Evolutionary conservation across 257 asterid genomes (phyloP).

Genomic region (Apocynum venetum): DNA sequence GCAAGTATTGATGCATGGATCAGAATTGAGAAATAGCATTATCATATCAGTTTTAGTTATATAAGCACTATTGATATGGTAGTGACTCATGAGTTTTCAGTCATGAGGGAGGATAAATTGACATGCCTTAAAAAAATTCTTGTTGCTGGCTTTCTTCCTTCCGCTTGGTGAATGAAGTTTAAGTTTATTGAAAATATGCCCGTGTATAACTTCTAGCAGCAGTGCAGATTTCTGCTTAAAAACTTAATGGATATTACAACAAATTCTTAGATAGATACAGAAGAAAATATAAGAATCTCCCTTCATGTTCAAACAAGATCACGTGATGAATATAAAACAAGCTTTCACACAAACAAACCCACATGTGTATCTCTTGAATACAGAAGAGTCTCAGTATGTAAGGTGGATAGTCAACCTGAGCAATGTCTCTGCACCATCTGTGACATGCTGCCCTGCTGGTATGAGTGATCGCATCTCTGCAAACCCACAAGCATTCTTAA

Average conservation of each 20-base stretch:
- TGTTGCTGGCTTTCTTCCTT: no score
- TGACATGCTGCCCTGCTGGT: conserved; percentile 45
- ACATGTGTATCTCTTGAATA: conserved; percentile 1
- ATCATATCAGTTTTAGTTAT: no score
- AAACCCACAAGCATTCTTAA: conserved; percentile 49
- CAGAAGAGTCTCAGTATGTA: conserved; percentile 25
- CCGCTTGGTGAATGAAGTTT: no score
- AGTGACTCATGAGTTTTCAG: no score
- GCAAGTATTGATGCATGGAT: background rate
- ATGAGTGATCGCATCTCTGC: conserved; percentile 44
- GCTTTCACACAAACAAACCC: conserved; percentile 22
- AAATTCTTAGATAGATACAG: conserved; percentile 3
- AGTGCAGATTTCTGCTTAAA: background rate
- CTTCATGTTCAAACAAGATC: background rate
- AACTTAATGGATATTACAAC: conserved; percentile 2
- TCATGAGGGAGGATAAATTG: no score
- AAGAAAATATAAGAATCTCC: background rate
- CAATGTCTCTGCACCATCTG: conserved; percentile 48
- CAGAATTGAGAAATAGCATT: no score
- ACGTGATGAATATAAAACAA: conserved; percentile 14
- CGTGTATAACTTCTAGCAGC: no score
- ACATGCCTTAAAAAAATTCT: no score
- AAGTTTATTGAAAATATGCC: no score
- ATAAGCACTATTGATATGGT: no score
- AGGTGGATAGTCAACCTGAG: conserved; percentile 42